Evolutionary conservation across 2,329 filamentous ascomycete genomes (phyloP).

Genomic region (Nannizzia gypsea): DNA sequence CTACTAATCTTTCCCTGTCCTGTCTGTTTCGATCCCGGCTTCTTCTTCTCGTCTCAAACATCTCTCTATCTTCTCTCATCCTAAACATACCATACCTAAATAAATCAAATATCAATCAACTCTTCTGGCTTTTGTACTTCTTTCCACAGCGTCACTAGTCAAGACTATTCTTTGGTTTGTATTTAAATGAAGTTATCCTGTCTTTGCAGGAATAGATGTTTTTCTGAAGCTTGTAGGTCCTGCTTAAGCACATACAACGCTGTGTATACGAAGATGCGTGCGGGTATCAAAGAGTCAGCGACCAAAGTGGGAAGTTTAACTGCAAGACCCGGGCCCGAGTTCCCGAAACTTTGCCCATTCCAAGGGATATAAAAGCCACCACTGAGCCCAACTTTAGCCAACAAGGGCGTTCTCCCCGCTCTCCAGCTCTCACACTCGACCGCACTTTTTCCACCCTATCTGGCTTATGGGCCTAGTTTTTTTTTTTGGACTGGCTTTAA

Average conservation of each 20-base stretch:
- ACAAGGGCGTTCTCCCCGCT: background rate
- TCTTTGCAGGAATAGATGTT: background rate
- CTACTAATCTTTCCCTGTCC: conserved; percentile 1
- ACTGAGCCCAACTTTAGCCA: background rate
- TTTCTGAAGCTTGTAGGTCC: background rate
- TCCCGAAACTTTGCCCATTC: background rate
- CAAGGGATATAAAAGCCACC: background rate
- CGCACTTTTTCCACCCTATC: background rate
- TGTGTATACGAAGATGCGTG: background rate
- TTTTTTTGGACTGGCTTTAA: no score
- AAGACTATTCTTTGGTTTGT: background rate
- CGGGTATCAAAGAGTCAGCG: background rate
- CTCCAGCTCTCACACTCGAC: no score
- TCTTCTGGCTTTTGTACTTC: background rate
- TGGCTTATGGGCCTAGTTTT: no score
- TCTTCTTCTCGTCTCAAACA: background rate
- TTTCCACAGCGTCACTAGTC: background rate
- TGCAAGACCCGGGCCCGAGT: no score
- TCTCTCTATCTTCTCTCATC: background rate
- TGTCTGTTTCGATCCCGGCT: background rate
- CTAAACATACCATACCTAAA: background rate
- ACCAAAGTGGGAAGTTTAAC: no score
- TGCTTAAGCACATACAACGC: background rate
- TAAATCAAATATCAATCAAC: background rate
- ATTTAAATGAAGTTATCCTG: background rate